phyloP scores from a whole-genome alignment of 2,329 filamentous ascomycete species.

The Talaromyces sp. region DNA sequence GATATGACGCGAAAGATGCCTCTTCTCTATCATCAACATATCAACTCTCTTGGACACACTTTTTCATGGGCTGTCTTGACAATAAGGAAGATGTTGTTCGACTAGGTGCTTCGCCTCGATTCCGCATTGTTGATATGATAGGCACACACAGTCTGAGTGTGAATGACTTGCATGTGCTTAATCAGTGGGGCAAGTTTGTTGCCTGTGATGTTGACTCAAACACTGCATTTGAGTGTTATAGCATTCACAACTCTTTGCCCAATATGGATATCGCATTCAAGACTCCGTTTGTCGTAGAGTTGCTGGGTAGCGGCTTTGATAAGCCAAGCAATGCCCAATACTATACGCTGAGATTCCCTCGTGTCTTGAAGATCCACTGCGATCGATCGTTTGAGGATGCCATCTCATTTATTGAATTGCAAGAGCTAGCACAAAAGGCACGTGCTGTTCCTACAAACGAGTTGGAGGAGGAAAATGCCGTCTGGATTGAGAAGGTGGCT shows the following conservation, averaged over 20 bases:
- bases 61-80: slow-evolving; percentile 71
- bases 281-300: slow-evolving; percentile 71
- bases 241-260: slow-evolving; percentile 40
- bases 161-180: slow-evolving; percentile 51
- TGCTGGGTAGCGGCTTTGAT: slow-evolving; percentile 76
- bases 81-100: slow-evolving; percentile 61
- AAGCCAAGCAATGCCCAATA: slow-evolving; percentile 66
- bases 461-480: slow-evolving; percentile 58
- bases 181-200: slow-evolving; percentile 47
- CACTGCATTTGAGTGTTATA: slow-evolving; percentile 44
- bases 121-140: slow-evolving; percentile 64
- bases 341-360: slow-evolving; percentile 73
- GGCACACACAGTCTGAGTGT: slow-evolving; percentile 49
- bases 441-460: slow-evolving; percentile 49
- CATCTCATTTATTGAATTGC: slow-evolving; percentile 66
- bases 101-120: slow-evolving; percentile 53
- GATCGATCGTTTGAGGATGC: slow-evolving; percentile 69
- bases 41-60: slow-evolving; percentile 70
- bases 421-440: slow-evolving; percentile 61
- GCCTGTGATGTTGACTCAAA: slow-evolving; percentile 35
- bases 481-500: slow-evolving; percentile 62
- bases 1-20: slow-evolving; percentile 64
- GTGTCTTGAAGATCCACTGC: slow-evolving; percentile 70
- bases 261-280: slow-evolving; percentile 55
- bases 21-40: slow-evolving; percentile 50